Conservation (phyloP, 164 flowering plant species). For the Vitis rotundifolia region DNA sequence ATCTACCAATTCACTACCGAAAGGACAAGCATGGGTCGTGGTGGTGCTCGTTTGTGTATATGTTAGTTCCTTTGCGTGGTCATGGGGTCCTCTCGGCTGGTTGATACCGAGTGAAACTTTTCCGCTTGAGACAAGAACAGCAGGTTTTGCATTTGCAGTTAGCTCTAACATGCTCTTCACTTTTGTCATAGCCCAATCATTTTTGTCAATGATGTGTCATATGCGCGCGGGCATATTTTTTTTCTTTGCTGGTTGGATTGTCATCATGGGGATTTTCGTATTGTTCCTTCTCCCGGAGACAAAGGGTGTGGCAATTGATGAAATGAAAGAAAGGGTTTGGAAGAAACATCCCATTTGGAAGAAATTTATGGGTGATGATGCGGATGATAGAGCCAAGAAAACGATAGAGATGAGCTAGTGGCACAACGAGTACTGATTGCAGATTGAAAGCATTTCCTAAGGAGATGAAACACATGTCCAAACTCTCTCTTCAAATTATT, state of each 20-base stretch:
- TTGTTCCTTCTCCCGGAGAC: constrained; percentile 40
- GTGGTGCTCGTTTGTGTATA: constrained; percentile 47
- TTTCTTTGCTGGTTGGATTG: constrained; percentile 49
- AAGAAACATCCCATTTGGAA: constrained; percentile 38
- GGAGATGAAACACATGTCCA: too few relatives aligned
- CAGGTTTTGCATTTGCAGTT: constrained; percentile 66
- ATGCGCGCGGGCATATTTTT: constrained; percentile 62
- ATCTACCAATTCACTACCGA: constrained; percentile 20
- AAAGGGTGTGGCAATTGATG: constrained; percentile 32
- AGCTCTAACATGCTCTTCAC: constrained; percentile 76
- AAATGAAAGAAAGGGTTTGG: constrained; percentile 39
- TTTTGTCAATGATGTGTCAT: constrained; percentile 72
- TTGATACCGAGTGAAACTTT: constrained; percentile 65
- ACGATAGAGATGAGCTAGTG: neutral
- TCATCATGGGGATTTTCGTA: constrained; percentile 35
- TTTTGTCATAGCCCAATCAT: constrained; percentile 74
- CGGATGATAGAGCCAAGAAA: neutral
- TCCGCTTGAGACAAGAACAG: constrained; percentile 56
- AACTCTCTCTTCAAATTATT: too few relatives aligned
- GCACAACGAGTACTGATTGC: neutral
- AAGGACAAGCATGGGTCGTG: constrained; percentile 25
- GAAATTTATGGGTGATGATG: constrained; percentile 20
- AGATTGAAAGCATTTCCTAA: neutral
- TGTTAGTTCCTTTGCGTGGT: constrained; percentile 61
- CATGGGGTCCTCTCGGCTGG: constrained; percentile 79